Evolutionary conservation across 1,284 basidiomycete genomes (phyloP).

Genomic region (Boletus sp.): DNA sequence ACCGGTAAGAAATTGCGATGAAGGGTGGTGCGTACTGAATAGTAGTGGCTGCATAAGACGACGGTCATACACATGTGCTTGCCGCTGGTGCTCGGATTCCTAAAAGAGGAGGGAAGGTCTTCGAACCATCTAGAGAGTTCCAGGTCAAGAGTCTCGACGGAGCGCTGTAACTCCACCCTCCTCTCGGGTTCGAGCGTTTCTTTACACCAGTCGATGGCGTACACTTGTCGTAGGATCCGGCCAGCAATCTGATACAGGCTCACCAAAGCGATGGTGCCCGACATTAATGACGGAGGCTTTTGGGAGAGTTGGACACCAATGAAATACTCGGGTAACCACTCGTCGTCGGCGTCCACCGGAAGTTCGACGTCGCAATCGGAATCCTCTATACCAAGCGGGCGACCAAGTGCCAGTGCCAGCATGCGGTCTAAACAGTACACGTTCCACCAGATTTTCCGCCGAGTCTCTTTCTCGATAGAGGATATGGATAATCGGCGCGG

Average conservation of each 20-base stretch:
- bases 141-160: conserved; percentile 72
- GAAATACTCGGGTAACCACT: conserved; percentile 67
- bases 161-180: conserved; percentile 65
- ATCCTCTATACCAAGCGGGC: conserved; percentile 77
- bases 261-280: conserved; percentile 71
- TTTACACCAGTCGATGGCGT: conserved; percentile 70
- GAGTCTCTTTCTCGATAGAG: conserved; percentile 80
- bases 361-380: conserved; percentile 78
- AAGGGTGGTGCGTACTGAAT: conserved; percentile 81
- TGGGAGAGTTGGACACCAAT: conserved; percentile 53
- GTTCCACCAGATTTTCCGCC: conserved; percentile 87
- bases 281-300: conserved; percentile 67
- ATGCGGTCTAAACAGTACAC: conserved; percentile 86
- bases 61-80: conserved; percentile 82
- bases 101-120: conserved; percentile 67
- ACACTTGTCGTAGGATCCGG: conserved; percentile 76
- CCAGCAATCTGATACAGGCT: conserved; percentile 80
- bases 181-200: conserved; percentile 71
- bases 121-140: conserved; percentile 81
- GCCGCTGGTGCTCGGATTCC: conserved; percentile 64
- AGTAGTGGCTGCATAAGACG: conserved; percentile 87
- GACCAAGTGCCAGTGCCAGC: conserved; percentile 81
- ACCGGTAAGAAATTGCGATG: conserved; percentile 85
- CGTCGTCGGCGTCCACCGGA: conserved; percentile 79
- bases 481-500: conserved; percentile 67